Evolutionary conservation across 1,284 basidiomycete species (phyloP), one percentile per base, ranked within the genome.

Genomic region (Irpex sp.): DNA sequence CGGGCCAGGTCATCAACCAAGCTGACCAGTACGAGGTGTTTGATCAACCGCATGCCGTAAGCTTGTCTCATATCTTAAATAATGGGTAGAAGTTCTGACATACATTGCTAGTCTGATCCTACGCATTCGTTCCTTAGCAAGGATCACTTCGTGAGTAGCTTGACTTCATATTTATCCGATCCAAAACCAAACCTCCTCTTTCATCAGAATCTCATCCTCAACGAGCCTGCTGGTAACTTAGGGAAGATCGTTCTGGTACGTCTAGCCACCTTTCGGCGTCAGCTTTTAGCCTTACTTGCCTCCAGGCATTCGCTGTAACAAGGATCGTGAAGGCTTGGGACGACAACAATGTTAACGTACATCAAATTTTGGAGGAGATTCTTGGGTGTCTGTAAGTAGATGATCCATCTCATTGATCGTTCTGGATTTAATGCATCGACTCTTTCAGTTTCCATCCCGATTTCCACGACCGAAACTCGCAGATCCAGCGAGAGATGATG

Each of bases 11-110:
- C 21, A 92, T 94, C 69, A 81, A 93, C 74, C 87, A 78, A 11
- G 83, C 89, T 65, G 92, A 94, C 71, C 93, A 95, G 72, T 93
- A 90, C 67, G 86, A 90, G 74, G 85, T 94, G 2, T 95, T 93
- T 79, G 88, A 93, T 66, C 85, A 93, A 71, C 87, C 88, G 1
- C 78, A 82, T 60, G 89, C 92, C 15, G 88, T 90, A 70, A 26
- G 26, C 26, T 26, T 3, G 35, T 31, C 7, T 13, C 31, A 15
- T 21, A 46, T 61, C 9, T 53, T 59, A 17, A 57, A 61, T 21
- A 9, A 7, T 9, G 49, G 46, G 33, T 49, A 43, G 13, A 60
- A 26, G 6, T 58, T 9, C 17, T 56, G 33, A 64, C 17, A 65
- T 57, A 9, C 33, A 26, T 58, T 50, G 21, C 5, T 67, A 90